Base-by-base conservation (phyloP, 2,329 filamentous ascomycete species). In the Venturia asperata region DNA sequence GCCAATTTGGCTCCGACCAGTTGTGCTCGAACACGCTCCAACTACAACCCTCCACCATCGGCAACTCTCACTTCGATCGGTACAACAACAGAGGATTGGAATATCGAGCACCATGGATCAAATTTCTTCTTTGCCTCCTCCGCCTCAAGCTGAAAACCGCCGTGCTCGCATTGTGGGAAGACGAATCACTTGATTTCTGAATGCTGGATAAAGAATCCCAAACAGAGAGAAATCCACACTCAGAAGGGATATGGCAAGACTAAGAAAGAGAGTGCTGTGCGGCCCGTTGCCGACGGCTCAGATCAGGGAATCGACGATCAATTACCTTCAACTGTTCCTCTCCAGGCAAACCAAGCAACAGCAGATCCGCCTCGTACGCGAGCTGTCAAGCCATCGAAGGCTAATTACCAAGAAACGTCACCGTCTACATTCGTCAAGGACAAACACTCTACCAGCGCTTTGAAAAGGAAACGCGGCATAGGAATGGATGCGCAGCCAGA, bases 161-260 rank as follows among this genome's bases (percentile, higher is more conserved):
- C 11, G 24, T 58, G 52, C 52, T 30, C 13, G 13, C 21, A n/a
- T n/a, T 58, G 52, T 27, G 52, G 30, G 1, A 58, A 58, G 19
- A 6, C 17, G 37, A 27, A 27, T 10, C 52, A 58, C 30, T 11
- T 37, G 11, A 24, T 15, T 3, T n/a, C 9, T 6, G 37, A 37
- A 58, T 58, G 52, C 52, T 58, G 52, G 52, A 10, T 10, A 27
- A 58, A 58, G 17, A 37, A 58, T n/a, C 52, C 52, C 27, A 27
- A 58, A 58, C 52, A 34, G 13, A 58, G 19, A n/a, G 11, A 9
- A 17, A 15, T 11, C 19, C 37, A 30, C 17, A 37, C 37, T 27
- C 27, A 37, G 30, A 58, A 24, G 52, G 37, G 30, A 21, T 37
- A 58, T 58, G 52, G 52, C 13, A 58, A 37, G 21, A 2, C n/a